phyloP scores from a whole-genome alignment of 1,284 basidiomycete genomes.

The Blastosporella zonata region DNA sequence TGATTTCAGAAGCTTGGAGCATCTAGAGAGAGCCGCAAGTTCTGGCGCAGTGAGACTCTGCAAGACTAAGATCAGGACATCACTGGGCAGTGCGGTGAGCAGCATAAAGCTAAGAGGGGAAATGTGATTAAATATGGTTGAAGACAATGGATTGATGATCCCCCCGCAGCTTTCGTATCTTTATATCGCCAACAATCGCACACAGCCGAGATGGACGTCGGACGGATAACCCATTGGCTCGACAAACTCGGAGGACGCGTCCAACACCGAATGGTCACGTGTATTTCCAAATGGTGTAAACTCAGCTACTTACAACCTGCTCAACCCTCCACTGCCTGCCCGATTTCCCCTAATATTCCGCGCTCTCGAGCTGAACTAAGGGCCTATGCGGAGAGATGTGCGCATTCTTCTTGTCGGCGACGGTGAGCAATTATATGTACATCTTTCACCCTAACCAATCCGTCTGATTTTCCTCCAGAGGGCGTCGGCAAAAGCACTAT shows the following conservation, averaged over 20 bases:
- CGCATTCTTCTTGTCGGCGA: conserved; percentile 94
- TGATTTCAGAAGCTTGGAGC: conserved; percentile 42
- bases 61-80: conserved; percentile 57
- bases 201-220: conserved; percentile 4
- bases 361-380: conserved; percentile 10
- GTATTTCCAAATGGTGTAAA: conserved; percentile 17
- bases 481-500: conserved; percentile 95
- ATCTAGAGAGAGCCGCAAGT: conserved; percentile 43
- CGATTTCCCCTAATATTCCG: conserved; percentile 7
- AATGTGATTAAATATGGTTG: background rate
- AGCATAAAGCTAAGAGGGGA: conserved; percentile 17
- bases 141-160: background rate
- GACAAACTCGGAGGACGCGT: conserved; percentile 1
- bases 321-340: background rate
- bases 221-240: background rate
- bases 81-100: conserved; percentile 44
- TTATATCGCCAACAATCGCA: conserved; percentile 1
- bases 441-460: conserved; percentile 9
- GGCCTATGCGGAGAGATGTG: conserved; percentile 80
- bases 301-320: background rate
- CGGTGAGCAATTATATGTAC: conserved; percentile 43
- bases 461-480: conserved; percentile 47
- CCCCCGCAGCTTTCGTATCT: background rate
- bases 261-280: conserved; percentile 15
- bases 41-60: conserved; percentile 43